phyloP scores from a whole-genome alignment of 495 filamentous ascomycete species.

The Saxophila tyrrhenica region DNA sequence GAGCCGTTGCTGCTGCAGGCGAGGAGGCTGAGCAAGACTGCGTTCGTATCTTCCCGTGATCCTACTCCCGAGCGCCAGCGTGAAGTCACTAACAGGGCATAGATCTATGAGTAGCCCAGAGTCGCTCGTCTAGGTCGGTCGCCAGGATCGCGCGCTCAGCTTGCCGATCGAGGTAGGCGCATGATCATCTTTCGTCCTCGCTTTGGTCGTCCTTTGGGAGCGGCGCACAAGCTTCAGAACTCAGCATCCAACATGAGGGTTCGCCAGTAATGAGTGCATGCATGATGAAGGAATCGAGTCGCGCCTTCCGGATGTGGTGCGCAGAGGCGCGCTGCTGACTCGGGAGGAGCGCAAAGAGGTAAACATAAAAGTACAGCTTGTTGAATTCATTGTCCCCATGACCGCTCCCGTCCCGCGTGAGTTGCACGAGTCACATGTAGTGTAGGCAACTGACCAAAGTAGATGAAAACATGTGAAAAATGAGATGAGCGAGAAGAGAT shows the following conservation, averaged over 20 bases:
- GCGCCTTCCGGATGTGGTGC: too few species aligned
- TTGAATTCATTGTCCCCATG: too few species aligned
- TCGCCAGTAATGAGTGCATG: not conserved
- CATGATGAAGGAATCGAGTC: too few species aligned
- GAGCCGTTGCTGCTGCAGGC: constrained; percentile 8
- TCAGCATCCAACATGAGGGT: not conserved
- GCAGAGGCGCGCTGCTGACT: too few species aligned
- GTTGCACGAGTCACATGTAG: too few species aligned
- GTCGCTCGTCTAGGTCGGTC: too few species aligned
- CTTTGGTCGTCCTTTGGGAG: too few species aligned
- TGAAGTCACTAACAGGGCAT: not conserved
- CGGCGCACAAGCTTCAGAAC: not conserved
- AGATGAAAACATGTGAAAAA: not conserved
- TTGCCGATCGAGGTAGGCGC: not conserved
- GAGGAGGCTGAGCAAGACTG: not conserved
- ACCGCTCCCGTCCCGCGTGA: too few species aligned
- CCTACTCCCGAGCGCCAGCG: not conserved
- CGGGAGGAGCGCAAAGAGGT: not conserved
- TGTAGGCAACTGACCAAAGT: not conserved
- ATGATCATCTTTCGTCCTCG: not conserved
- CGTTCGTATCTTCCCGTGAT: not conserved
- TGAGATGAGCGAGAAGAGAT: not conserved
- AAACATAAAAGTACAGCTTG: not conserved
- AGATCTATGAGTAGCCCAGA: too few species aligned
- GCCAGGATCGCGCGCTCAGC: not conserved